Base-by-base conservation (phyloP, 768 basidiomycete species). In the Leccinum ochraceum region DNA sequence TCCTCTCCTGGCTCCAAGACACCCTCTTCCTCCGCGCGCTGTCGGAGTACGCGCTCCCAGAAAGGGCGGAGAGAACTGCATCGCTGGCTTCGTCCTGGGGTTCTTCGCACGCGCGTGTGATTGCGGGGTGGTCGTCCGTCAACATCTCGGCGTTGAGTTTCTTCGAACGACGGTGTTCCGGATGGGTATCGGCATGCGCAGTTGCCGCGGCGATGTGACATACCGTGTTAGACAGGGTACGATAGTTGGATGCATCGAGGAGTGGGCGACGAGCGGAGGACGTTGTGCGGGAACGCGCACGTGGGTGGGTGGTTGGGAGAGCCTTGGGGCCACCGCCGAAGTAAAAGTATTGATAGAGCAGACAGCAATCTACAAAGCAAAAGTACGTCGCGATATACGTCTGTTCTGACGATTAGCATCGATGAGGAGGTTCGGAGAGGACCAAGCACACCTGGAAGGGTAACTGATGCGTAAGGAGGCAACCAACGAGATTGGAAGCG, bases 301-400 rank as follows among this genome's bases (percentile, higher is more conserved):
- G 79, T 20, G 71, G 65, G 56, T 79, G 74, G 24, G 74, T 63
- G 14, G 70, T 59, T 8, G 74, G 70, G 1, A 78, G 74, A 55
- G 76, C 78, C 34, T 74, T 70, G 3, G 73, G 62, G 30, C 67
- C 69, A 17, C 74, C 70, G 46, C 79, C 75, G 68, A 94, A 96
- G 76, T 96, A 91, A 69, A 87, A 78, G 76, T 88, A 98, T 72
- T 99, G 96, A 8, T 69, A 71, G 50, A 95, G 77, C 26, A 98
- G 80, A 32, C 81, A 78, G 54, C 86, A 77, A 74, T 99, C 97
- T 54, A 98, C 83, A 57, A 83, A 76, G 68, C 91, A 89, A 71
- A 98, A 99, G 74, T 99, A 99, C 0, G 81, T 81, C 3, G 97
- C 96, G 50, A 99, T 91, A 72, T 86, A 92, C 46, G 86, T 96